Conservation (phyloP, 352 stramenopile genomes). For the Blastocystis sp. region DNA sequence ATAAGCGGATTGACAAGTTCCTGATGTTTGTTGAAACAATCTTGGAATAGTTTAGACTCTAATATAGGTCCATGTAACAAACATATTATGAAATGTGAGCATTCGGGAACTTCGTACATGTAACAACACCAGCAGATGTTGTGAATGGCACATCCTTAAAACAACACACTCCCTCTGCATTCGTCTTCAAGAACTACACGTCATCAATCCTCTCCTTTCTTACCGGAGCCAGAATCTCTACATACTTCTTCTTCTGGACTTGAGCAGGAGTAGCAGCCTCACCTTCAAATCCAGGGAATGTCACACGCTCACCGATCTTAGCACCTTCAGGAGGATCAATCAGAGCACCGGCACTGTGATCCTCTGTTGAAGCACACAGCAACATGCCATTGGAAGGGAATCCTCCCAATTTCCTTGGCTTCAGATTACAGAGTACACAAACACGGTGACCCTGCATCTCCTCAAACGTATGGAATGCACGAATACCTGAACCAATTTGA, state of each 20-base stretch:
- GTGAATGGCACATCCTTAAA: conserved; percentile 60
- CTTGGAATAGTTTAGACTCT: no score
- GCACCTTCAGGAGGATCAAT: conserved; percentile 75
- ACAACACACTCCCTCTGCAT: conserved; percentile 61
- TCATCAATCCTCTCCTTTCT: background rate
- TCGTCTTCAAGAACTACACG: conserved; percentile 61
- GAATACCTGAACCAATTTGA: conserved; percentile 71
- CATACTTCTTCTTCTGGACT: conserved; percentile 63
- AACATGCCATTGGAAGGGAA: conserved; percentile 84
- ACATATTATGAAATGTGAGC: conserved; percentile 50
- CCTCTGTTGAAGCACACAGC: conserved; percentile 74
- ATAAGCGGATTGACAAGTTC: no score
- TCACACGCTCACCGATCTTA: conserved; percentile 66
- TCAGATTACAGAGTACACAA: conserved; percentile 82
- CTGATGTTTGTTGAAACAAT: no score
- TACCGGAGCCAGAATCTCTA: conserved; percentile 32
- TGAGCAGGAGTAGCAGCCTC: conserved; percentile 59
- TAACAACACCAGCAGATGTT: conserved; percentile 56
- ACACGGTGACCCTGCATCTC: conserved; percentile 70
- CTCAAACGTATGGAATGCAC: conserved; percentile 64
- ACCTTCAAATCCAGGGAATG: conserved; percentile 62
- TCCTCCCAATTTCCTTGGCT: conserved; percentile 79
- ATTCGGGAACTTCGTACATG: conserved; percentile 54
- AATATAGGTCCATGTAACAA: no score
- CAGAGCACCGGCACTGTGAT: conserved; percentile 71